These are phyloP conservation scores for Cyberlindnera xylosilytica DNA, from an alignment of 805 yeast species.

Conservation along the genomic window DNA sequence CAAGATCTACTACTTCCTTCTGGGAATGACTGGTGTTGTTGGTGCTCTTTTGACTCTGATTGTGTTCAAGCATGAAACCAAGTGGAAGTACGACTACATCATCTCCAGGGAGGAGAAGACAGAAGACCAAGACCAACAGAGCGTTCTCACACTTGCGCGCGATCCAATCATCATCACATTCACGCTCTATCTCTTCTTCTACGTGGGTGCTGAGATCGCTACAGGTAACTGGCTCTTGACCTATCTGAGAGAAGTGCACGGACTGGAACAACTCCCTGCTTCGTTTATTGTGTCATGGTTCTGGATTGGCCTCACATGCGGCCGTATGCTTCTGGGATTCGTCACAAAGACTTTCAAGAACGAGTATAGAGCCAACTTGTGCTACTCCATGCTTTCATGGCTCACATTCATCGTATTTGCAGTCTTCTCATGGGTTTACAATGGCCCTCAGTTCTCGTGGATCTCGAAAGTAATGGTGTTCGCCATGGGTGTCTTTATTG, in stretches of 20 bases:
- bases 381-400: constrained; percentile 33
- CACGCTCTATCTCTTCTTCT: constrained; percentile 53
- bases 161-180: constrained; percentile 42
- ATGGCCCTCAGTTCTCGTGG: constrained; percentile 6
- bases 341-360: constrained; percentile 45
- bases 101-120: constrained; percentile 17
- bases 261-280: constrained; percentile 43
- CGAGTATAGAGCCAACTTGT: constrained; percentile 38
- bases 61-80: constrained; percentile 46
- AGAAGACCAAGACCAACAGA: constrained; percentile 18
- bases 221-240: constrained; percentile 72
- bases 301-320: constrained; percentile 70
- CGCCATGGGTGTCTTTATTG: constrained; percentile 56
- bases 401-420: constrained; percentile 25
- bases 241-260: constrained; percentile 52
- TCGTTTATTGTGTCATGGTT: constrained; percentile 67
- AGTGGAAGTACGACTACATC: constrained; percentile 30
- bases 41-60: constrained; percentile 31
- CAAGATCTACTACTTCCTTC: constrained; percentile 6
- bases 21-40: constrained; percentile 13
- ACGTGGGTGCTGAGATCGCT: constrained; percentile 68
- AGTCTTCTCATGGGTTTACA: constrained; percentile 9
- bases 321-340: constrained; percentile 57
- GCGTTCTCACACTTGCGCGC: constrained; percentile 21
- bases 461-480: constrained; percentile 27